Percentiles rank a stretch among this genome's conserved stretches.
Evolutionary conservation across 2,329 filamentous ascomycete genomes (phyloP).

Genomic region (Penicillium sp.): DNA sequence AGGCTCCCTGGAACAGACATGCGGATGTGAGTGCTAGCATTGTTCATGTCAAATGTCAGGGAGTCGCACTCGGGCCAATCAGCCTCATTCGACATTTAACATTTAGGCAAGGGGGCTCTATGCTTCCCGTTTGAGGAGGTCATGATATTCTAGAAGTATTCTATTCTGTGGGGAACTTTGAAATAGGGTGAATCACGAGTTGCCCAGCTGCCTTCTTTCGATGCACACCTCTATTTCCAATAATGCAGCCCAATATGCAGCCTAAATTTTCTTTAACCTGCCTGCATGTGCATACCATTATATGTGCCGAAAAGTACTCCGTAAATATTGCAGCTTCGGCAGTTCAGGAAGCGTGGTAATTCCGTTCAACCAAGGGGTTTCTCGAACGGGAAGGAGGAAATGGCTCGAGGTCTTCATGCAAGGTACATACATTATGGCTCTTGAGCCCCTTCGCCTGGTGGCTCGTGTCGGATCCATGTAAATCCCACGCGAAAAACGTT

Average conservation of each 20-base stretch:
- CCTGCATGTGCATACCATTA: not conserved
- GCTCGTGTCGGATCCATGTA: not conserved
- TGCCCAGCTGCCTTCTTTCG: not conserved
- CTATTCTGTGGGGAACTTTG: not conserved
- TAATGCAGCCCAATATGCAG: conserved; percentile 2
- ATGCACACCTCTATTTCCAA: not conserved
- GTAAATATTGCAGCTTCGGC: not conserved
- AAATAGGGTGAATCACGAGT: not conserved
- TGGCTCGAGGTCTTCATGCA: not conserved
- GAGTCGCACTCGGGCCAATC: not conserved
- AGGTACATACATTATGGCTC: not conserved
- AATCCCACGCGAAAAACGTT: not conserved
- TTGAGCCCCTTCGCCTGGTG: not conserved
- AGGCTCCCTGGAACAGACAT: not conserved
- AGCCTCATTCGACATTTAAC: not conserved
- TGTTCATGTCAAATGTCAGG: too few species aligned
- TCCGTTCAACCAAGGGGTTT: not conserved
- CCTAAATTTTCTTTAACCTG: not conserved
- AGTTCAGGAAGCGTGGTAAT: not conserved
- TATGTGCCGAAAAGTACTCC: not conserved
- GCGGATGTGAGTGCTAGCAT: not conserved
- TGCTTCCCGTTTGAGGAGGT: not conserved
- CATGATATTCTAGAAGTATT: not conserved
- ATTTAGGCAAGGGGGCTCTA: not conserved
- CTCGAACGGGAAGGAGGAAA: not conserved